Percentiles rank a stretch among this genome's conserved stretches.
phyloP scores from a whole-genome alignment of 2,329 filamentous ascomycete species.

The Ophiosphaerella korrae region DNA sequence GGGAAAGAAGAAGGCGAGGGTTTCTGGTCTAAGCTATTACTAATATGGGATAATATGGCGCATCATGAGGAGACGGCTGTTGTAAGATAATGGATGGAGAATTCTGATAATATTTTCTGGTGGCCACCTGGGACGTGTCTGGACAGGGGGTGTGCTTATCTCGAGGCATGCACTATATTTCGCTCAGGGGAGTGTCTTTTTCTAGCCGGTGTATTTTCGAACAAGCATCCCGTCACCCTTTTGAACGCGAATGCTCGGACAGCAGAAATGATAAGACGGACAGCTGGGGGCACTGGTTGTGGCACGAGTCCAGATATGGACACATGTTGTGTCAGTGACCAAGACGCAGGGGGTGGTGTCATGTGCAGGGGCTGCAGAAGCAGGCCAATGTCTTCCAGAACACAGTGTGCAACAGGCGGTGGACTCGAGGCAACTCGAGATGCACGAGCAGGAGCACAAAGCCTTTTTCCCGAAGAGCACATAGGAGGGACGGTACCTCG shows the following conservation, averaged over 20 bases:
- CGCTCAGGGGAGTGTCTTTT: no score
- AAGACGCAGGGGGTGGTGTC: neutral
- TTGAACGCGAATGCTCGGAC: no score
- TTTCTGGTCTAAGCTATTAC: conserved; percentile 37
- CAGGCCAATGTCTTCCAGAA: neutral
- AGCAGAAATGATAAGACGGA: no score
- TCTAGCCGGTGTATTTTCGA: no score
- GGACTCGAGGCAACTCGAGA: conserved; percentile 3
- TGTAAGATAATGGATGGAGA: conserved; percentile 4
- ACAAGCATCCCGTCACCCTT: no score
- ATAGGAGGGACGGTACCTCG: no score
- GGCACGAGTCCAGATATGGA: neutral
- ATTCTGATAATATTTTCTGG: neutral
- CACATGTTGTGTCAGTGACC: neutral
- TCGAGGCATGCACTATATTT: no score
- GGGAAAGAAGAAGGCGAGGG: conserved; percentile 30
- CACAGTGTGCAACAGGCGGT: conserved; percentile 2
- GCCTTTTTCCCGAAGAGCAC: neutral
- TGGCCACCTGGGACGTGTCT: neutral
- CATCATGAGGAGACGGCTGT: neutral
- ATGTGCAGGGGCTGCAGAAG: conserved; percentile 1
- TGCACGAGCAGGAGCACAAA: conserved; percentile 4
- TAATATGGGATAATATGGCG: conserved; percentile 5
- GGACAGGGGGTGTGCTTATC: neutral
- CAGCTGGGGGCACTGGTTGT: no score